Percentiles rank a stretch among this genome's conserved stretches.
phyloP scores from a whole-genome alignment of 2,329 filamentous ascomycete species.

The Myriosclerotinia duriaeana region DNA sequence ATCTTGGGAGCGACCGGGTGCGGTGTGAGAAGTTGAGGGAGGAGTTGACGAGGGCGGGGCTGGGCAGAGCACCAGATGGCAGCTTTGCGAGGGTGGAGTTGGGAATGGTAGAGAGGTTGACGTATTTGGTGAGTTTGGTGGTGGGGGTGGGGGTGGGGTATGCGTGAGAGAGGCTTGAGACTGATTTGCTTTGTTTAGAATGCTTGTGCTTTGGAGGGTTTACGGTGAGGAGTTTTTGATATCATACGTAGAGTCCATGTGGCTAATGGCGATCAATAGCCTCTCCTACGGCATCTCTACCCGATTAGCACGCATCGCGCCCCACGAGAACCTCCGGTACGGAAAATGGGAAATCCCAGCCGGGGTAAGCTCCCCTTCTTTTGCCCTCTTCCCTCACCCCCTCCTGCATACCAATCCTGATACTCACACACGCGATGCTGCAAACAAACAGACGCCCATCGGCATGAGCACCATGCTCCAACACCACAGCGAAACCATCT shows the following conservation, averaged over 20 bases:
- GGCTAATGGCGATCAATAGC: neutral
- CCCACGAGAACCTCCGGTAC: constrained; percentile 25
- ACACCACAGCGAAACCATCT: constrained; percentile 32
- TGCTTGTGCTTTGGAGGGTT: constrained; percentile 5
- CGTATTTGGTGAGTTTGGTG: neutral
- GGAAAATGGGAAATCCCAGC: constrained; percentile 28
- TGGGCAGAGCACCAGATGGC: neutral
- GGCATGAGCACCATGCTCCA: constrained; percentile 32
- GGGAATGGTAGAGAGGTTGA: constrained; percentile 30
- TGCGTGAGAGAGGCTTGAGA: neutral
- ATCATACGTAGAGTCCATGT: rapidly evolving
- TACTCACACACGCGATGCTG: neutral
- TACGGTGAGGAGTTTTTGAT: neutral
- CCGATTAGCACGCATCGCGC: constrained; percentile 27
- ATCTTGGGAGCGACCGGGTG: constrained; percentile 27
- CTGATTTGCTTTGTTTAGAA: neutral
- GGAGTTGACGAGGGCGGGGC: constrained; percentile 26
- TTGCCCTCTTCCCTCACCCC: neutral
- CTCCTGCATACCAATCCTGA: no score
- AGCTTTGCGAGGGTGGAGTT: constrained; percentile 13
- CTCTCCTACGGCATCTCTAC: constrained; percentile 27
- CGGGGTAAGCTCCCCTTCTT: constrained; percentile 18
- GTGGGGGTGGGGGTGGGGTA: neutral
- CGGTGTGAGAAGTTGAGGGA: constrained; percentile 25
- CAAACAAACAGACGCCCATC: constrained; percentile 27